These are phyloP conservation scores for Neurospora hispaniola DNA, from an alignment of 495 filamentous ascomycete species.

Conservation along the genomic window DNA sequence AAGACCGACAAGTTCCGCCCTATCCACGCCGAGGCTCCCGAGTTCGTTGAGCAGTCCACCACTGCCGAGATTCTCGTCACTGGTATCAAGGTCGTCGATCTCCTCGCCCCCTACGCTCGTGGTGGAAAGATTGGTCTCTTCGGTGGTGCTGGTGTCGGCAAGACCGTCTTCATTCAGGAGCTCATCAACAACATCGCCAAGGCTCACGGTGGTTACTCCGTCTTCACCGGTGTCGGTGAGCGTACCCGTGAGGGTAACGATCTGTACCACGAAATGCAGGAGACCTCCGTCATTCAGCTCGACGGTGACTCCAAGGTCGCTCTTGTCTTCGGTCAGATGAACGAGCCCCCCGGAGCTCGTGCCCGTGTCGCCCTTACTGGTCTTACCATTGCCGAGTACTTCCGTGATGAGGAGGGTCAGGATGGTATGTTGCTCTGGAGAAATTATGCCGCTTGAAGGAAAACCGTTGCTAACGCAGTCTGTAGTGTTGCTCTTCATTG, in stretches of 20 bases:
- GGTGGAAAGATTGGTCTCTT: slow-evolving; percentile 99
- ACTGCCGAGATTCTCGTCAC: slow-evolving; percentile 92
- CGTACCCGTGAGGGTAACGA: slow-evolving; percentile 99
- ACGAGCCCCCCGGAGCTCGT: slow-evolving; percentile 98
- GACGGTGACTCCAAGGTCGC: slow-evolving; percentile 99
- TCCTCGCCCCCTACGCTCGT: slow-evolving; percentile 97
- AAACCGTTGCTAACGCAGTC: slow-evolving; percentile 3
- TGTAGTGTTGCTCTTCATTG: slow-evolving; percentile 91
- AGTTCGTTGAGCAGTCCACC: slow-evolving; percentile 90
- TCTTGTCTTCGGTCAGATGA: slow-evolving; percentile 99
- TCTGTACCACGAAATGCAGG: slow-evolving; percentile 99
- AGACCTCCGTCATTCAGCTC: slow-evolving; percentile 98
- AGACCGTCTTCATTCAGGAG: slow-evolving; percentile 99
- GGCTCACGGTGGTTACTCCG: slow-evolving; percentile 99
- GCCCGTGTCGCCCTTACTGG: slow-evolving; percentile 97
- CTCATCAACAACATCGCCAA: slow-evolving; percentile 99
- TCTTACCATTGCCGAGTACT: slow-evolving; percentile 86
- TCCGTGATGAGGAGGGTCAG: slow-evolving; percentile 96
- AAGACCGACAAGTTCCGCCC: slow-evolving; percentile 77
- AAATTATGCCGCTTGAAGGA: neutral
- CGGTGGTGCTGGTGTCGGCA: slow-evolving; percentile 99
- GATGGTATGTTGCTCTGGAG: slow-evolving; percentile 46
- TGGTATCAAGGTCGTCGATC: slow-evolving; percentile 99
- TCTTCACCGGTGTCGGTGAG: slow-evolving; percentile 99
- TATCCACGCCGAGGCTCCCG: slow-evolving; percentile 89